Evolutionary conservation across 2,329 filamentous ascomycete species (phyloP).

Genomic region (Xylaria sp.): DNA sequence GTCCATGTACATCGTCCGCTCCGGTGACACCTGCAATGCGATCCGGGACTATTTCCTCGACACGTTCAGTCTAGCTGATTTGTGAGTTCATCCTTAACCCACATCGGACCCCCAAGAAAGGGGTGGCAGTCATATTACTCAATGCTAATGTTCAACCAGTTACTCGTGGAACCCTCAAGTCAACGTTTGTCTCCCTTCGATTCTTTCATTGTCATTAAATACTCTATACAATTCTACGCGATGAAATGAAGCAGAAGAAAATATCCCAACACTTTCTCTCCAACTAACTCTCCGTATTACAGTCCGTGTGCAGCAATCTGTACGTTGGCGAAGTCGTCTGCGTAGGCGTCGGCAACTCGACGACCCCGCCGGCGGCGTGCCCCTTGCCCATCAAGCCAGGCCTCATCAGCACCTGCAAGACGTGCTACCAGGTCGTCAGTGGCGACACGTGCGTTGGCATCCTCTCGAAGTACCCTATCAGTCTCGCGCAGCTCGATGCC

Average conservation of each 20-base stretch:
- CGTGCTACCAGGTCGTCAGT: constrained; percentile 42
- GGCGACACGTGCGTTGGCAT: constrained; percentile 42
- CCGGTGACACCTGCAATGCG: constrained; percentile 40
- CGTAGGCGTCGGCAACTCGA: constrained; percentile 27
- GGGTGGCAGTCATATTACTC: not conserved
- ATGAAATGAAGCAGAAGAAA: too few relatives aligned
- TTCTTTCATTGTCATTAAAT: too few relatives aligned
- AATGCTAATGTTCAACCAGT: constrained; percentile 17
- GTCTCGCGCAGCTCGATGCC: constrained; percentile 32
- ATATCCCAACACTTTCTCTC: too few relatives aligned
- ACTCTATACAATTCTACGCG: too few relatives aligned
- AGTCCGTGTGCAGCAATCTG: constrained; percentile 42
- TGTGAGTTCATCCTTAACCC: constrained; percentile 37
- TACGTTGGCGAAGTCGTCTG: constrained; percentile 41
- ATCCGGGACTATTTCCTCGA: constrained; percentile 48
- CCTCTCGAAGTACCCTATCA: constrained; percentile 27
- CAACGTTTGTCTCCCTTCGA: constrained; percentile 32
- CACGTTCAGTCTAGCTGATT: constrained; percentile 43
- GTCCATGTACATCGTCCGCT: constrained; percentile 39
- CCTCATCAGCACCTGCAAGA: constrained; percentile 39
- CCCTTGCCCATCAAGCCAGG: constrained; percentile 38
- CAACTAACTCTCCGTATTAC: not conserved
- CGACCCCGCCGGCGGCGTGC: constrained; percentile 33
- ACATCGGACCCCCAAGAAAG: not conserved
- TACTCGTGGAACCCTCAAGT: constrained; percentile 39